phyloP scores from a whole-genome alignment of 1,284 basidiomycete genomes.

The Malassezia yamatoensis region DNA sequence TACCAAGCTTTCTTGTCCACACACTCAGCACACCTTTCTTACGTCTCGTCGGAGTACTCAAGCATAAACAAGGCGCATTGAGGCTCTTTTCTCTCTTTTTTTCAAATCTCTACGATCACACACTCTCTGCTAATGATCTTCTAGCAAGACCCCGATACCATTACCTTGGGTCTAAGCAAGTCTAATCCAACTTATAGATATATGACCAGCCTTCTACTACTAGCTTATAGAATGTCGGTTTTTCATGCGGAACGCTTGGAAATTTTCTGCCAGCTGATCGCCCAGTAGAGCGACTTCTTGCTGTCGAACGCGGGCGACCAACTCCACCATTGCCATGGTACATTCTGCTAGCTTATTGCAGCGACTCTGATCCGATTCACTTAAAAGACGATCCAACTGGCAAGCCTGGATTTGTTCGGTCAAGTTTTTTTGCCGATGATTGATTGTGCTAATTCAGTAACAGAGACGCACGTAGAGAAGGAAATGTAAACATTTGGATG shows the following conservation, averaged over 20 bases:
- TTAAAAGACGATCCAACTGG: constrained; percentile 22
- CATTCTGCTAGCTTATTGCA: not conserved
- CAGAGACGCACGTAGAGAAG: constrained; percentile 24
- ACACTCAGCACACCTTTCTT: constrained; percentile 10
- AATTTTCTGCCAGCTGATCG: not conserved
- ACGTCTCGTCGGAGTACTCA: not conserved
- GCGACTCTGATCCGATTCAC: constrained; percentile 34
- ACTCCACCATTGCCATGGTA: not conserved
- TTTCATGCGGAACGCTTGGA: not conserved
- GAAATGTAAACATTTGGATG: constrained; percentile 37
- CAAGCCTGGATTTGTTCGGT: constrained; percentile 22
- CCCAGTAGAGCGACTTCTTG: not conserved
- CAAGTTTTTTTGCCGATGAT: constrained; percentile 25
- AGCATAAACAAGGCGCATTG: not conserved
- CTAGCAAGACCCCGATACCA: constrained; percentile 1
- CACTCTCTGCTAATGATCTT: not conserved
- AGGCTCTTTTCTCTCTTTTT: not conserved
- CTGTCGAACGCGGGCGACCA: not conserved
- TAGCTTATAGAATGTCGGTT: not conserved
- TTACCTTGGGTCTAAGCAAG: not conserved
- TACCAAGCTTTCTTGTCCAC: constrained; percentile 26
- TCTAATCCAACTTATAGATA: not conserved
- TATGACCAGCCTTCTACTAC: not conserved
- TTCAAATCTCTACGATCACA: too few relatives aligned
- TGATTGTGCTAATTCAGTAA: constrained; percentile 23